A percentile compares a stretch with the other conserved stretches of the same genome.
Conservation (phyloP, 805 yeast species). For the Saccharomyces mikatae region DNA sequence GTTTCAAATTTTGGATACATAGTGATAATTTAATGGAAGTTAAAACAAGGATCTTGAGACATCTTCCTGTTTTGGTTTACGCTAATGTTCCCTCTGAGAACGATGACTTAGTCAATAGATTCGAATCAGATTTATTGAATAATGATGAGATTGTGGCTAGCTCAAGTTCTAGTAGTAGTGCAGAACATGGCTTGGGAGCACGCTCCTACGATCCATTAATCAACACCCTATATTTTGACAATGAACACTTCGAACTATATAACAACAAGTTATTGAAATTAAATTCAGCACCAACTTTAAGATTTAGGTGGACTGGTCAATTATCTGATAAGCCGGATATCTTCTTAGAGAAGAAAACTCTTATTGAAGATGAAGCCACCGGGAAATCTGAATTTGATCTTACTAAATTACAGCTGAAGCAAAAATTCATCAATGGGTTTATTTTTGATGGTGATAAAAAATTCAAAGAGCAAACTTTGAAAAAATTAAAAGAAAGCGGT, state of each 20-base stretch:
- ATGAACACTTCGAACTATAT: constrained; percentile 71
- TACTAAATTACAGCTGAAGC: constrained; percentile 62
- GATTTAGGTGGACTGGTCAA: constrained; percentile 88
- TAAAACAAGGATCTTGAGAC: constrained; percentile 88
- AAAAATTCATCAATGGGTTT: constrained; percentile 71
- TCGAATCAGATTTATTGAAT: constrained; percentile 22
- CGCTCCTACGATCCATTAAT: constrained; percentile 67
- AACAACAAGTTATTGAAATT: constrained; percentile 71
- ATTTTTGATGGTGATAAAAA: constrained; percentile 43
- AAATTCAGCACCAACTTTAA: constrained; percentile 61
- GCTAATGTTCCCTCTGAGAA: constrained; percentile 33
- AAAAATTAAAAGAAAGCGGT: constrained; percentile 57
- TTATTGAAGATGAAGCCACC: constrained; percentile 42
- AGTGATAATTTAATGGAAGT: constrained; percentile 97
- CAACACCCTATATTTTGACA: constrained; percentile 84
- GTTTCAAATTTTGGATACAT: constrained; percentile 91
- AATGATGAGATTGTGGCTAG: constrained; percentile 20
- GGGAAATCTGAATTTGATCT: constrained; percentile 49
- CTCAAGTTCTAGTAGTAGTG: constrained; percentile 38
- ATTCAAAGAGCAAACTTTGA: constrained; percentile 43
- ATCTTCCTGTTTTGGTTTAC: constrained; percentile 84
- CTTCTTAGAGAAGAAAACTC: constrained; percentile 69
- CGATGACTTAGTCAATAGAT: constrained; percentile 21
- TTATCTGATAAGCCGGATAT: constrained; percentile 70
- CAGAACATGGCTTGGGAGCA: constrained; percentile 26